Conservation (phyloP, 129 eudicot species). For the Smallanthus sonchifolius region DNA sequence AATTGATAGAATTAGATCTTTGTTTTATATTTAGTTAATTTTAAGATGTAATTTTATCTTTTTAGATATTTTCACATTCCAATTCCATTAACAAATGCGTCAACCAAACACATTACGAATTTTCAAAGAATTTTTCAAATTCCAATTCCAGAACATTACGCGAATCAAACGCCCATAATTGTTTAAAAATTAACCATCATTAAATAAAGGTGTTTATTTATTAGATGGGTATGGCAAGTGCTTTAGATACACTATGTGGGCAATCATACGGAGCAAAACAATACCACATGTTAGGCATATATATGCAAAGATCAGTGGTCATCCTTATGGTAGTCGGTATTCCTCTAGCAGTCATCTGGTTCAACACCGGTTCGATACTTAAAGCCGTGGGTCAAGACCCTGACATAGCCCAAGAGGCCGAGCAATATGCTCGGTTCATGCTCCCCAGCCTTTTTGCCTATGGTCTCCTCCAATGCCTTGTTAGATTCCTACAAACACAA, state of each 20-base stretch:
- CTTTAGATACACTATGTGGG: slow-evolving; percentile 85
- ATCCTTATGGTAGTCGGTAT: slow-evolving; percentile 46
- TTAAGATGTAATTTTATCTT: no score
- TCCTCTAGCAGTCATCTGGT: slow-evolving; percentile 68
- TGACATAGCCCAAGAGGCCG: slow-evolving; percentile 57
- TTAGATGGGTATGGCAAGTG: slow-evolving; percentile 91
- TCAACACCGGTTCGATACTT: slow-evolving; percentile 59
- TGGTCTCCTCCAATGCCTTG: slow-evolving; percentile 61
- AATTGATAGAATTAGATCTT: no score
- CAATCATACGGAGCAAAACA: slow-evolving; percentile 92
- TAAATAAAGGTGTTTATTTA: not conserved
- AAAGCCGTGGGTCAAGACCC: slow-evolving; percentile 59
- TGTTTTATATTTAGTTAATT: no score
- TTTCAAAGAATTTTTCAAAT: no score
- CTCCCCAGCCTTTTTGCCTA: slow-evolving; percentile 69
- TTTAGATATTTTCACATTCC: no score
- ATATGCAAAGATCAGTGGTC: slow-evolving; percentile 65
- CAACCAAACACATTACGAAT: no score
- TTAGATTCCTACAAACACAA: slow-evolving; percentile 68
- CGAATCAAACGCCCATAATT: no score
- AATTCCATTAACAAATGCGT: no score
- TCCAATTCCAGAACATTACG: no score
- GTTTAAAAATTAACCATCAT: not conserved
- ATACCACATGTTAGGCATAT: slow-evolving; percentile 78
- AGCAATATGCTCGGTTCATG: slow-evolving; percentile 54